These are phyloP conservation scores for Viola pubescens DNA, from an alignment of 441 rosid genomes.

Conservation along the genomic window DNA sequence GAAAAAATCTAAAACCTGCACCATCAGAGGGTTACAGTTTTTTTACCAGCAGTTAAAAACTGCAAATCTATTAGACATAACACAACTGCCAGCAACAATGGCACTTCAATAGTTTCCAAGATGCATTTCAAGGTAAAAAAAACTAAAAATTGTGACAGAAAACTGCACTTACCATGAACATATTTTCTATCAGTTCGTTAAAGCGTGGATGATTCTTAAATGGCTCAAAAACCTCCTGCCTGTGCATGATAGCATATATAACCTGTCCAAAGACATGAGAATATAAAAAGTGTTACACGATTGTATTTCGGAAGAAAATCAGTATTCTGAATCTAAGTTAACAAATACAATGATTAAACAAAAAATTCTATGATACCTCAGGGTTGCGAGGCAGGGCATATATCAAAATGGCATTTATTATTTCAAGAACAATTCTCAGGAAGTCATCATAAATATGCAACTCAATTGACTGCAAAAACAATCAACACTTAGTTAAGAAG, in stretches of 20 bases:
- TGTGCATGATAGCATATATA: slow-evolving; percentile 90
- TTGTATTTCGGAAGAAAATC: neutral
- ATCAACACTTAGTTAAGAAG: slow-evolving; percentile 17
- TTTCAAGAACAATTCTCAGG: slow-evolving; percentile 94
- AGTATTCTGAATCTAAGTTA: neutral
- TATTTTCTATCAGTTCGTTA: slow-evolving; percentile 86
- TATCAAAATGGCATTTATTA: slow-evolving; percentile 87
- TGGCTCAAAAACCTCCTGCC: slow-evolving; percentile 95
- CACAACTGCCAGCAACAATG: neutral
- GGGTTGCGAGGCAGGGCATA: slow-evolving; percentile 96
- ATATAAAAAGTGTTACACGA: neutral
- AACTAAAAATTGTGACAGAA: neutral
- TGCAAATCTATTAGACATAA: too few relatives aligned
- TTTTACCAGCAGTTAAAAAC: neutral
- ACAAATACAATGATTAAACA: neutral
- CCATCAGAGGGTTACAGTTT: too few relatives aligned
- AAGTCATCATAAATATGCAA: slow-evolving; percentile 95
- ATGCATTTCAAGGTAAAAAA: neutral
- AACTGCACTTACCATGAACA: slow-evolving; percentile 54
- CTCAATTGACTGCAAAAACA: slow-evolving; percentile 70
- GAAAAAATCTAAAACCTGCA: slow-evolving; percentile 87
- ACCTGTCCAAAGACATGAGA: slow-evolving; percentile 40
- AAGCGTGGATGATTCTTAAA: slow-evolving; percentile 88
- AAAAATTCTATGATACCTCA: slow-evolving; percentile 43
- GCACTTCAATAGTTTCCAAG: neutral